phyloP scores from a whole-genome alignment of 306 rosid species.

The Datisca glomerata region DNA sequence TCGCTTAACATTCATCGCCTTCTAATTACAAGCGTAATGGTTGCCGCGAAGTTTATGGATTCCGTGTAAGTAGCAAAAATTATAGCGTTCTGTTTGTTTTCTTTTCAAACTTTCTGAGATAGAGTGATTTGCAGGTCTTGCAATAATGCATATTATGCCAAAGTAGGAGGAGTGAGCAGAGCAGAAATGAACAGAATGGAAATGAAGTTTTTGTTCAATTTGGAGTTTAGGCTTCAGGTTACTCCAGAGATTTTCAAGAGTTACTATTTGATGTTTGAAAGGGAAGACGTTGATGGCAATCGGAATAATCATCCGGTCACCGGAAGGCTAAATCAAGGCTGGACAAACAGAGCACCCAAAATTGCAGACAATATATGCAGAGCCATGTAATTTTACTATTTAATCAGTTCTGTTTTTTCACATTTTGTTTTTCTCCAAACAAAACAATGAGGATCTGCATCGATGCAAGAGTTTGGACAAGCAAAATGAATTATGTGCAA shows the following conservation, averaged over 20 bases:
- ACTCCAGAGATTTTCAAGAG: constrained; percentile 21
- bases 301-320: not conserved
- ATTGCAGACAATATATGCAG: constrained; percentile 5
- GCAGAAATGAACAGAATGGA: constrained; percentile 59
- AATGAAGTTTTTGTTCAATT: constrained; percentile 35
- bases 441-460: too few relatives aligned
- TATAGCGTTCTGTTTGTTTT: not conserved
- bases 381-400: not conserved
- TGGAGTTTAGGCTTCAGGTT: constrained; percentile 49
- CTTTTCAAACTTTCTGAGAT: not conserved
- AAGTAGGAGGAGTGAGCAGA: constrained; percentile 62
- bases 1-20: constrained; percentile 52
- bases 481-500: too few relatives aligned
- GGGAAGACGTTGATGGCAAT: constrained; percentile 4
- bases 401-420: too few relatives aligned
- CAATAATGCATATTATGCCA: constrained; percentile 40
- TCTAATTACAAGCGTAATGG: constrained; percentile 39
- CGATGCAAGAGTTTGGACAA: too few relatives aligned
- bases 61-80: constrained; percentile 21
- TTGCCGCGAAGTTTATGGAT: constrained; percentile 54
- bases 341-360: not conserved
- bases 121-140: constrained; percentile 23
- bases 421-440: too few relatives aligned
- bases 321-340: not conserved
- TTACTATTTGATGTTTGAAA: constrained; percentile 30